phyloP scores from a whole-genome alignment of 2,329 filamentous ascomycete species.

The Xylogone sp. region DNA sequence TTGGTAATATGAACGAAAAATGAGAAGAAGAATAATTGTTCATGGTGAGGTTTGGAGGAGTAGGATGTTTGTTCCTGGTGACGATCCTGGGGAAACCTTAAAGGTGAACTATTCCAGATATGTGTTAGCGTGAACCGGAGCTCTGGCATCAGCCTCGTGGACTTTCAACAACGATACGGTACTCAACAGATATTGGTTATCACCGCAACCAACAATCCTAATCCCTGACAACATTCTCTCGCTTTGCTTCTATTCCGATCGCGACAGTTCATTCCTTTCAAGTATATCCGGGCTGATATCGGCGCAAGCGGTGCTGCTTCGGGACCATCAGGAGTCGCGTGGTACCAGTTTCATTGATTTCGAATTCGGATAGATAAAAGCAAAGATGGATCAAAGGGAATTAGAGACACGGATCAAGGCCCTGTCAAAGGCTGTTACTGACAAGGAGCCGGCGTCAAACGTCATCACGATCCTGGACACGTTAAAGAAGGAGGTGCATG shows the following conservation, averaged over 20 bases:
- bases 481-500: slow-evolving; percentile 74
- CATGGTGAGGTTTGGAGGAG: too few relatives aligned
- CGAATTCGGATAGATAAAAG: not conserved
- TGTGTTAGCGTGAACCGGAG: not conserved
- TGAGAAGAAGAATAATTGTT: too few relatives aligned
- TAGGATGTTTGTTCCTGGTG: not conserved
- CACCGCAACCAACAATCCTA: not conserved
- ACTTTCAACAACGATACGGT: not conserved
- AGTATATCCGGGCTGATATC: not conserved
- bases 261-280: not conserved
- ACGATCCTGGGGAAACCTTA: not conserved
- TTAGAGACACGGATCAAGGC: slow-evolving; percentile 37
- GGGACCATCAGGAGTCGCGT: not conserved
- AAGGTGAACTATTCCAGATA: not conserved
- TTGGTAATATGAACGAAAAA: too few relatives aligned
- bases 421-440: slow-evolving; percentile 72
- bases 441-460: slow-evolving; percentile 69
- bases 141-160: not conserved
- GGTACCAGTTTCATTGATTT: not conserved
- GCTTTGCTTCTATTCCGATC: not conserved
- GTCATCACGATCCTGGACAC: slow-evolving; percentile 72
- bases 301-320: not conserved
- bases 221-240: not conserved
- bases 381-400: slow-evolving; percentile 13
- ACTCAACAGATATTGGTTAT: not conserved